Percentiles rank a stretch among this genome's conserved stretches.
Evolutionary conservation across 1,284 basidiomycete species (phyloP).

Genomic region (Vanrija humicola): DNA sequence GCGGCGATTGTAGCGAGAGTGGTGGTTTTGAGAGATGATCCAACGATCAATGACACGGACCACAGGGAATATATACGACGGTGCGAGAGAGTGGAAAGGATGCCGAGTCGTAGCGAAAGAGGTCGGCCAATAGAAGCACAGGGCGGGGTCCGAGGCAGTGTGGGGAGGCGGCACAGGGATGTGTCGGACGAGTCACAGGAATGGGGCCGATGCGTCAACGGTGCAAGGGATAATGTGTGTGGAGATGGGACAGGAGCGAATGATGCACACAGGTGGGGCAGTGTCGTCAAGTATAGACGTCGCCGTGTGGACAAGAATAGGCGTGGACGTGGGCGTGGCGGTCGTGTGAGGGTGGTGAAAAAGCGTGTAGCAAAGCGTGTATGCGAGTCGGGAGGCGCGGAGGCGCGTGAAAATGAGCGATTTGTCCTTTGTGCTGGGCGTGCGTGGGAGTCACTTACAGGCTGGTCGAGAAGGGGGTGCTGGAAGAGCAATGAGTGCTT

Average conservation of each 20-base stretch:
- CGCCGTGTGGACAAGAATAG: too few relatives aligned
- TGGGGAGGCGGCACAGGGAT: background rate
- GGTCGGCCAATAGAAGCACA: background rate
- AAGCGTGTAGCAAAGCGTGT: background rate
- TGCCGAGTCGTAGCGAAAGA: background rate
- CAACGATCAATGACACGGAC: background rate
- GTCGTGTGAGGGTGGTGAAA: slow-evolving; percentile 1
- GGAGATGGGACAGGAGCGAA: background rate
- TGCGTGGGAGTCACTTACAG: slow-evolving; percentile 1
- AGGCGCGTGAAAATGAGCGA: background rate
- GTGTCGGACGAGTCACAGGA: too few relatives aligned
- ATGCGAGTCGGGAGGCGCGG: background rate
- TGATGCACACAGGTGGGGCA: too few relatives aligned
- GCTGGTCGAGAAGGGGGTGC: background rate
- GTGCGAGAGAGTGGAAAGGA: too few relatives aligned
- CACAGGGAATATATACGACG: too few relatives aligned
- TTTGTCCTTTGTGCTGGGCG: background rate
- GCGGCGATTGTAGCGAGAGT: background rate
- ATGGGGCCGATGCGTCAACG: too few relatives aligned
- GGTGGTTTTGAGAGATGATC: slow-evolving; percentile 1
- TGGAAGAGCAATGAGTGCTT: slow-evolving; percentile 2
- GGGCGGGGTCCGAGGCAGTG: background rate
- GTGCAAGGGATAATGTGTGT: too few relatives aligned
- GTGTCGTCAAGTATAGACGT: background rate
- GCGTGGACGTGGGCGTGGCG: too few relatives aligned